Percentiles rank a stretch among this genome's conserved stretches.
Conservation (phyloP, 208 protist genomes). For the Wallacemonas sp. region DNA sequence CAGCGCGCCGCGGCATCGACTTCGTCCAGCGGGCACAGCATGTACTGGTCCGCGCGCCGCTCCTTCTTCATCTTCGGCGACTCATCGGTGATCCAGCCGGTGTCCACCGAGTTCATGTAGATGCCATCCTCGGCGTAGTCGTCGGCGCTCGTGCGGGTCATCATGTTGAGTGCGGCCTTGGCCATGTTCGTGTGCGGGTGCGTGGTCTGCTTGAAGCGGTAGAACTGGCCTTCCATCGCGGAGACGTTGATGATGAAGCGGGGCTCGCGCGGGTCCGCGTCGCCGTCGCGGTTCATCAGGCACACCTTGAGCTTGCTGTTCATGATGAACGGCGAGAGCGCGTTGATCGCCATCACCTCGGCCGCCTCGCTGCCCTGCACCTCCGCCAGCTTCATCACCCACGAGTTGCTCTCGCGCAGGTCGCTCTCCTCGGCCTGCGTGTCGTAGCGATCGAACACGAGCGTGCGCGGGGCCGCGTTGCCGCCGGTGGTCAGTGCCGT, state of each 20-base stretch:
- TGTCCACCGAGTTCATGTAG: slow-evolving; percentile 98
- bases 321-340: slow-evolving; percentile 95
- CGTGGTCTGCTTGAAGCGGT: slow-evolving; percentile 91
- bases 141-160: slow-evolving; percentile 94
- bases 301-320: slow-evolving; percentile 92
- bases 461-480: slow-evolving; percentile 23
- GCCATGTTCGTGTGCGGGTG: slow-evolving; percentile 99
- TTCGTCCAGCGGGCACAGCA: slow-evolving; percentile 93
- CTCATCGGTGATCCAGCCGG: slow-evolving; percentile 98
- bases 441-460: slow-evolving; percentile 91
- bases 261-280: slow-evolving; percentile 52
- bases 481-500: slow-evolving; percentile 15
- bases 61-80: slow-evolving; percentile 89
- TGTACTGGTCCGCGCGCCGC: slow-evolving; percentile 54
- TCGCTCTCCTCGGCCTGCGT: slow-evolving; percentile 88
- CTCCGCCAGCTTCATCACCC: slow-evolving; percentile 89
- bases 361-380: slow-evolving; percentile 93
- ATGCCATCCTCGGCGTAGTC: slow-evolving; percentile 93
- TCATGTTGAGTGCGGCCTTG: slow-evolving; percentile 99
- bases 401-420: slow-evolving; percentile 86
- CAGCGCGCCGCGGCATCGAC: slow-evolving; percentile 96
- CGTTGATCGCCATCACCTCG: slow-evolving; percentile 97
- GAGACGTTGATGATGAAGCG: slow-evolving; percentile 98
- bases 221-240: slow-evolving; percentile 98
- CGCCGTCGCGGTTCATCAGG: slow-evolving; percentile 68